Conservation (phyloP, 2,329 filamentous ascomycete genomes). For the Podosphaera xanthii region DNA sequence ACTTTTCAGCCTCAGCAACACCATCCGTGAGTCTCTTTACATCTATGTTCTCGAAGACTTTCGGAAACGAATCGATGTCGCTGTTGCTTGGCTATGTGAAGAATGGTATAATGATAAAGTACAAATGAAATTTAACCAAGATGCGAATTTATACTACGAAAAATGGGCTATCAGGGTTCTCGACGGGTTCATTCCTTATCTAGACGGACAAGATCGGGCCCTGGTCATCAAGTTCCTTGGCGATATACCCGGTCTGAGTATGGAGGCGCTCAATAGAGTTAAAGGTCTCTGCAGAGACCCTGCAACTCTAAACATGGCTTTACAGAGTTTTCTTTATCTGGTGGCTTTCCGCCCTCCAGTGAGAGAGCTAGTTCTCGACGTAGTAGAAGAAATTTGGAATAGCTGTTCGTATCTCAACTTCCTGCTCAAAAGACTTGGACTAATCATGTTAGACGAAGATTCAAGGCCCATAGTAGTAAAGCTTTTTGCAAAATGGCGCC, state of each 20-base stretch:
- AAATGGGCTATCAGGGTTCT: constrained; percentile 61
- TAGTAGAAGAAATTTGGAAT: constrained; percentile 42
- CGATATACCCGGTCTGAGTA: constrained; percentile 64
- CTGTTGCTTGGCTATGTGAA: constrained; percentile 84
- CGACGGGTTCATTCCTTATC: constrained; percentile 70
- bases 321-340: constrained; percentile 42
- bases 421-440: constrained; percentile 5
- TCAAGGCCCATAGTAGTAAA: constrained; percentile 38
- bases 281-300: constrained; percentile 43
- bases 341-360: constrained; percentile 45
- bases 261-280: constrained; percentile 49
- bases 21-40: constrained; percentile 61
- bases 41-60: constrained; percentile 83
- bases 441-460: constrained; percentile 29
- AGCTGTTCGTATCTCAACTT: constrained; percentile 28
- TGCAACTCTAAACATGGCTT: constrained; percentile 35
- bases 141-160: constrained; percentile 46
- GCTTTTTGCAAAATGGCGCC: constrained; percentile 37
- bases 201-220: constrained; percentile 78
- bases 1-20: constrained; percentile 32
- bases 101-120: constrained; percentile 90
- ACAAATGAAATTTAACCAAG: constrained; percentile 20
- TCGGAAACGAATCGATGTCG: constrained; percentile 66
- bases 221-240: constrained; percentile 65
- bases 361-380: constrained; percentile 37